A percentile compares a stretch with the other conserved stretches of the same genome.
phyloP scores from a whole-genome alignment of 73 alveolate genomes.

The Paramecium caudatum region DNA sequence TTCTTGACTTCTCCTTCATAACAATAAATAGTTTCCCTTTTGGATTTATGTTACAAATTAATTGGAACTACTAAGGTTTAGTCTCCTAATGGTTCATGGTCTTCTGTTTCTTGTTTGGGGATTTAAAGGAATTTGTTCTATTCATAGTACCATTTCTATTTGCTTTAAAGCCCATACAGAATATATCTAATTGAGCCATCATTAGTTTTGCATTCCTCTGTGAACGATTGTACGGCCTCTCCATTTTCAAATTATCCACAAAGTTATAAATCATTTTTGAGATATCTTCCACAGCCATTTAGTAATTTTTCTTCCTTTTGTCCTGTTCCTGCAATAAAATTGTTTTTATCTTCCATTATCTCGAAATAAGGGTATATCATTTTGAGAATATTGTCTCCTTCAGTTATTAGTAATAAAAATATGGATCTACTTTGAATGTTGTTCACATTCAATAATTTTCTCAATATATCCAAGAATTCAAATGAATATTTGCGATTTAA shows the following conservation, averaged over 20 bases:
- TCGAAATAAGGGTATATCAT: background rate
- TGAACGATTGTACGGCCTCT: background rate
- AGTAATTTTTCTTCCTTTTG: background rate
- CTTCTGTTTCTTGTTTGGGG: too few relatives aligned
- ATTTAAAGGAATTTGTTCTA: background rate
- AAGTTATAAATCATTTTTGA: background rate
- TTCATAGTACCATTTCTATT: background rate
- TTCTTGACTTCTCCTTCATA: background rate
- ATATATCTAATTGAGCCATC: background rate
- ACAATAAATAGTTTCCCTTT: background rate
- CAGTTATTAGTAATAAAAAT: background rate
- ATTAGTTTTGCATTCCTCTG: background rate
- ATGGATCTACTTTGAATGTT: background rate
- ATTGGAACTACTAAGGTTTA: background rate
- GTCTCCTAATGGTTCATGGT: too few relatives aligned
- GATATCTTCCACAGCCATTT: constrained; percentile 34
- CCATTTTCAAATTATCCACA: background rate
- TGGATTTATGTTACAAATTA: background rate
- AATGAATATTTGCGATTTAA: background rate
- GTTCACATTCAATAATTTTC: background rate
- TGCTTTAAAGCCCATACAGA: background rate
- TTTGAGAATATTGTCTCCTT: background rate
- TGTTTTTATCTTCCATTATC: background rate
- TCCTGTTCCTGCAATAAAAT: background rate
- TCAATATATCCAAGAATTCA: constrained; percentile 3